Conservation (phyloP, 345 rosid genomes). For the Conringia planisiliqua region DNA sequence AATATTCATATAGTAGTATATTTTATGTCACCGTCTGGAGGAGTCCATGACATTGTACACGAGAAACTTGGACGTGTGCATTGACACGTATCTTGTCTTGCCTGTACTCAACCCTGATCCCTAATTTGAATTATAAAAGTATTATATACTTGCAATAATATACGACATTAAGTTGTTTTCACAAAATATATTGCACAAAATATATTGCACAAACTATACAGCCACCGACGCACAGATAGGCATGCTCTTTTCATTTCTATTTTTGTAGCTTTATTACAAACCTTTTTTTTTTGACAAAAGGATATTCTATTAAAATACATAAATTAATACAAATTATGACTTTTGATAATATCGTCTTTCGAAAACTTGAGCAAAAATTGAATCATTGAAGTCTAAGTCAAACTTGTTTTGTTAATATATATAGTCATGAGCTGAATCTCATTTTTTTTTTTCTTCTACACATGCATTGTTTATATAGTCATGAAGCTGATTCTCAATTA, state of each 20-base stretch:
- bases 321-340: too few relatives aligned
- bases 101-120: conserved; percentile 15
- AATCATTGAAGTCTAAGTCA: too few relatives aligned
- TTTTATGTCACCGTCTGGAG: conserved; percentile 22
- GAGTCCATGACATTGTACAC: conserved; percentile 25
- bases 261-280: not conserved
- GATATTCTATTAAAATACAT: too few relatives aligned
- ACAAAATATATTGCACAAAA: not conserved
- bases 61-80: conserved; percentile 36
- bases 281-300: too few relatives aligned
- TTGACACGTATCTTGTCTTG: conserved; percentile 31
- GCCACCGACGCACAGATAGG: conserved; percentile 31
- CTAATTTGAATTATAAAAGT: not conserved
- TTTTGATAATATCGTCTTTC: too few relatives aligned
- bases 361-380: too few relatives aligned
- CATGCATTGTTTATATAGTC: too few relatives aligned
- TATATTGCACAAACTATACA: not conserved
- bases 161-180: not conserved
- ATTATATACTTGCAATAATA: conserved; percentile 16
- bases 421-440: too few relatives aligned
- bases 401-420: too few relatives aligned
- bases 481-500: too few relatives aligned
- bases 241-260: not conserved
- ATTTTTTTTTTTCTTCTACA: too few relatives aligned
- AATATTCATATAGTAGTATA: not conserved